Evolutionary conservation across 192 early-diverging fungal species (phyloP).

Genomic region (Linnemannia schmuckeri): DNA sequence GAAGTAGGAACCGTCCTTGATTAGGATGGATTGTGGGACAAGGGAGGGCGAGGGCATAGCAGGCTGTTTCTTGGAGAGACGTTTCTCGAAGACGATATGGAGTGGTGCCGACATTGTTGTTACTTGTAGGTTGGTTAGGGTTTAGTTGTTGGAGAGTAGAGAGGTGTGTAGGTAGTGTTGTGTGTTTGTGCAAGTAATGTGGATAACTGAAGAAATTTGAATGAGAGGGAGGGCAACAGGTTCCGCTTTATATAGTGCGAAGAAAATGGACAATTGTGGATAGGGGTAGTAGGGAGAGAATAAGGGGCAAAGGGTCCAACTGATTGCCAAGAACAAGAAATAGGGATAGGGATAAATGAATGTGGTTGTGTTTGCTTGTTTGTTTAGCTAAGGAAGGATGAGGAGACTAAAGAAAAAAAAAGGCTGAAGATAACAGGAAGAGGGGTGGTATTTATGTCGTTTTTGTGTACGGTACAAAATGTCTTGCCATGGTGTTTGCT

Average conservation of each 20-base stretch:
- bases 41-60: constrained; percentile 32
- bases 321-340: neutral
- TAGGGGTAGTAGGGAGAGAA: too few relatives aligned
- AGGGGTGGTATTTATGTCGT: too few relatives aligned
- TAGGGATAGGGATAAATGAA: too few relatives aligned
- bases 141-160: neutral
- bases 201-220: neutral
- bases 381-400: neutral
- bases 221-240: neutral
- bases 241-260: neutral
- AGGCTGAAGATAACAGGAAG: too few relatives aligned
- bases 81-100: constrained; percentile 39
- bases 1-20: constrained; percentile 17
- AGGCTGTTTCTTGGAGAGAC: constrained; percentile 29
- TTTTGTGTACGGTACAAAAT: too few relatives aligned
- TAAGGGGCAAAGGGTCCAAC: too few relatives aligned
- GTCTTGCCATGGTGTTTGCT: too few relatives aligned
- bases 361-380: too few relatives aligned
- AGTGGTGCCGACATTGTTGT: constrained; percentile 23
- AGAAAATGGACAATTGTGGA: neutral
- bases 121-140: neutral
- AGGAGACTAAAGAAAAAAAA: neutral
- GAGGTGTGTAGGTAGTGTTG: neutral
- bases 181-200: neutral
- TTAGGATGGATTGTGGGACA: constrained; percentile 38